Percentiles rank a stretch among this genome's conserved stretches.
These are phyloP conservation scores for Candida sp. DNA, from an alignment of 1,139 yeast genomes.

Conservation along the genomic window DNA sequence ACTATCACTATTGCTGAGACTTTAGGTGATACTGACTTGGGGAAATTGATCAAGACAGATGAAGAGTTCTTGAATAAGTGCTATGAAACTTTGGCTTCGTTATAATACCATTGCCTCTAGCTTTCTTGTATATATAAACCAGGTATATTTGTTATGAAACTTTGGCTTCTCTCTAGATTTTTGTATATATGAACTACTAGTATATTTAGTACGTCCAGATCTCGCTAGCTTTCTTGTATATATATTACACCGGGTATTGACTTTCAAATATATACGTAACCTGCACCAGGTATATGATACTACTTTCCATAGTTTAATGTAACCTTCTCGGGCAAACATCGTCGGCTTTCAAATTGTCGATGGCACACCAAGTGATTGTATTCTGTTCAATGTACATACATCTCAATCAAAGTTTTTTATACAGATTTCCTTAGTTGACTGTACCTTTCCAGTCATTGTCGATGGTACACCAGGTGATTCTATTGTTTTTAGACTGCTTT, in stretches of 20 bases:
- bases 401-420: background rate
- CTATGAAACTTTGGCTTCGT: conserved; percentile 6
- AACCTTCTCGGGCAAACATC: conserved; percentile 41
- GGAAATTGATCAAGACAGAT: conserved; percentile 8
- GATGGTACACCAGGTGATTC: conserved; percentile 55
- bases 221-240: background rate
- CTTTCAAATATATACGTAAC: background rate
- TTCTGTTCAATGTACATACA: conserved; percentile 6
- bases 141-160: no score
- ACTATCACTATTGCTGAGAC: conserved; percentile 15
- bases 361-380: conserved; percentile 51
- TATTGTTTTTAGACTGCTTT: conserved; percentile 21
- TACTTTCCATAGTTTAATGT: conserved; percentile 49
- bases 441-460: conserved; percentile 60
- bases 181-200: no score
- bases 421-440: conserved; percentile 61
- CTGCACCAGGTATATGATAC: no score
- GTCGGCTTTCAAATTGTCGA: conserved; percentile 40
- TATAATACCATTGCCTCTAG: background rate
- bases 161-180: no score
- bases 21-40: conserved; percentile 16
- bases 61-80: conserved; percentile 7
- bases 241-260: background rate
- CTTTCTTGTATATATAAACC: no score
- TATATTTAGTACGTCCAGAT: no score